Base-by-base conservation (phyloP, 2,329 filamentous ascomycete genomes). In the Fusarium ambrosium region DNA sequence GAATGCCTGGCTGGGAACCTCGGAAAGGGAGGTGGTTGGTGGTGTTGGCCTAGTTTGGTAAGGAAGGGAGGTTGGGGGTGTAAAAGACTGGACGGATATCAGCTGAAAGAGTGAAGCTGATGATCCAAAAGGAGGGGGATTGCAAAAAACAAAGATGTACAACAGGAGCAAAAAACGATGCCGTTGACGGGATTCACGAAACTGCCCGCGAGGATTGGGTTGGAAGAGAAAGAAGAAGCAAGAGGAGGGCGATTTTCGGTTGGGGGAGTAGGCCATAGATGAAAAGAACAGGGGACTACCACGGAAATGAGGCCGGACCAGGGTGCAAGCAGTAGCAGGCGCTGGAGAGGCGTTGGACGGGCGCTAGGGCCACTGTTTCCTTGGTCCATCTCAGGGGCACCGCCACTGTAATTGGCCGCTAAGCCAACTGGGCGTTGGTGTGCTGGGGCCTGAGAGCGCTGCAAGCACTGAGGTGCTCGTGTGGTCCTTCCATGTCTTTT, bases 81-180 rank as follows among this genome's bases (percentile, higher is more conserved):
- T 48, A 80, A 79, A 78, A 43, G 80, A 85, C 80, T 80, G 84
- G 81, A 85, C 81, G 81, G 82, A 79, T 78, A 73, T 78, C 80
- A 81, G 81, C 82, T 84, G 75, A 85, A 82, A 81, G 84, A 85
- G 80, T 85, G 84, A 85, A 85, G 83, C 82, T 80, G 82, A 81
- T 74, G 77, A 80, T 82, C 79, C 76, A 76, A 51, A 27, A 18
- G 45, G 77, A 73, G 81, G 82, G 66, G 27, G 66, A 67, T 55
- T 43, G 48, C 64, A 67, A 67, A 51, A 80, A 78, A 51, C 45
- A 80, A 68, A 70, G 70, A 71, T 77, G 72, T 77, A 51, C 45
- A 51, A 73, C 71, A 69, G 66, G 66, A 77, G 76, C 75, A 51
- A 76, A 75, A 71, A 76, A 72, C 67, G 68, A 76, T 76, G 70